phyloP scores from a whole-genome alignment of 2,329 filamentous ascomycete species.

The Claviceps fusiformis region DNA sequence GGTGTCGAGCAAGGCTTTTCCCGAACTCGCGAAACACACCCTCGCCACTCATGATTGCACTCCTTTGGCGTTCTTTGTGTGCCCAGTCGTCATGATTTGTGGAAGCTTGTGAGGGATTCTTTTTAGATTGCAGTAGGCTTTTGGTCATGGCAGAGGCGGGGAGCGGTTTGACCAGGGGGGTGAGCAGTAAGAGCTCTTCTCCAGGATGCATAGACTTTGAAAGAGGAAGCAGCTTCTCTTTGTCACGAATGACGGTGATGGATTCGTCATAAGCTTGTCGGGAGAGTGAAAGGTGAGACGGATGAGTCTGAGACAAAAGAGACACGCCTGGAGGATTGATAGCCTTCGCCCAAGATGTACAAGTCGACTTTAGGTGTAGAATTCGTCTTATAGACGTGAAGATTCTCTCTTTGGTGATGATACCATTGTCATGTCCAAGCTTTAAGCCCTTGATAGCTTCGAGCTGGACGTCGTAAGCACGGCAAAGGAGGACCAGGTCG shows the following conservation, averaged over 20 bases:
- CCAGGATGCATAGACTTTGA: constrained; percentile 68
- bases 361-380: constrained; percentile 66
- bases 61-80: constrained; percentile 42
- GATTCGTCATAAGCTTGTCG: constrained; percentile 81
- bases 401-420: constrained; percentile 69
- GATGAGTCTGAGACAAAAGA: constrained; percentile 67
- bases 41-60: constrained; percentile 76
- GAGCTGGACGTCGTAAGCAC: constrained; percentile 75
- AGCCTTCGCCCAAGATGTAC: constrained; percentile 82
- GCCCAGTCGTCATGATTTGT: constrained; percentile 40
- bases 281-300: constrained; percentile 67
- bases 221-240: constrained; percentile 70
- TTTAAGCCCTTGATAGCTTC: constrained; percentile 87
- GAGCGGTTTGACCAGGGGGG: constrained; percentile 81
- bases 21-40: constrained; percentile 85
- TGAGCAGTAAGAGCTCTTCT: constrained; percentile 80
- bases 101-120: constrained; percentile 19
- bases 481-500: constrained; percentile 78
- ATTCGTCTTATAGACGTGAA: constrained; percentile 69
- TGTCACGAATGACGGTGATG: constrained; percentile 85
- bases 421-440: constrained; percentile 77
- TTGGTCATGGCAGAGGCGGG: constrained; percentile 76
- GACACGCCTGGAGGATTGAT: constrained; percentile 72
- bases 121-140: constrained; percentile 45
- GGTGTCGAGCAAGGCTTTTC: constrained; percentile 69